phyloP scores from a whole-genome alignment of 2,329 filamentous ascomycete species.

The Trichoderma cornu-damae region DNA sequence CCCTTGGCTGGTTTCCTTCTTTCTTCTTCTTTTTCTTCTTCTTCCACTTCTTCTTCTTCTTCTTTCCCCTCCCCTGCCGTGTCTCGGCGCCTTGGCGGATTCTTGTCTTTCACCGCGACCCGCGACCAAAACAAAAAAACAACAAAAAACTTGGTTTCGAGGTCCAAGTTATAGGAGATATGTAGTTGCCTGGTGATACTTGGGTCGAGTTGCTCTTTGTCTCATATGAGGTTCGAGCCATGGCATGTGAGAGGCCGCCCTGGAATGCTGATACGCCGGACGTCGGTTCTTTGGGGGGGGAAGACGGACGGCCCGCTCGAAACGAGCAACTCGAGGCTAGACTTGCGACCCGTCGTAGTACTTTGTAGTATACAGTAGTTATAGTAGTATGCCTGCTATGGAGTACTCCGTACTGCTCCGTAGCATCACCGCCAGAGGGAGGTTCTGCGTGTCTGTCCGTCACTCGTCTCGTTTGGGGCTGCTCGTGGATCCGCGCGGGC shows the following conservation, averaged over 20 bases:
- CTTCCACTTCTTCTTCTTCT: neutral
- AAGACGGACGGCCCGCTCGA: neutral
- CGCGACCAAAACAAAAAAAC: neutral
- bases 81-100: no score
- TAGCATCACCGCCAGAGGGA: no score
- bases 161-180: neutral
- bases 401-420: neutral
- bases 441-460: neutral
- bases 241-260: constrained; percentile 12
- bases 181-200: neutral
- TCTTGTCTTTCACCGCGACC: neutral
- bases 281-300: no score
- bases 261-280: constrained; percentile 13
- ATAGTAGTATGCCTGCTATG: no score
- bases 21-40: no score
- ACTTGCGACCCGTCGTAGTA: constrained; percentile 4
- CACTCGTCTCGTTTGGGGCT: constrained; percentile 9
- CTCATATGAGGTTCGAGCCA: neutral
- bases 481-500: neutral
- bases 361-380: no score
- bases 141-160: constrained; percentile 1
- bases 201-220: neutral
- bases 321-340: constrained; percentile 10
- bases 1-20: constrained; percentile 1
- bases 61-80: neutral